Base-by-base conservation (phyloP, 2,329 filamentous ascomycete genomes). In the Alternaria arbusti region DNA sequence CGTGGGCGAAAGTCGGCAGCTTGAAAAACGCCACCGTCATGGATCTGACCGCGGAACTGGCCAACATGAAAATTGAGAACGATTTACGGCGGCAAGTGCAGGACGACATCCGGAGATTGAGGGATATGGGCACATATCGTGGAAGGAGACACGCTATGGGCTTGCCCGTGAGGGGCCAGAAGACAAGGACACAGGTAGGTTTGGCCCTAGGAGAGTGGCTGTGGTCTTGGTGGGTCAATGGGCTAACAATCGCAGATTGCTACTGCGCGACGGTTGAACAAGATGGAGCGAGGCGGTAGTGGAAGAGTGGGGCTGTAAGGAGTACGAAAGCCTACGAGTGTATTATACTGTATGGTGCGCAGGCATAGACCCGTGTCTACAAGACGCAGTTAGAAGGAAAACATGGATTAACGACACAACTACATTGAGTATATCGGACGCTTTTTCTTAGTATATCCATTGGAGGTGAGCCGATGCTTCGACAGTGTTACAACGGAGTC, bases 81-180 rank as follows among this genome's bases (percentile, higher is more conserved):
- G 94, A 98, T 74, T 86, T 96, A 68, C 86, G 89, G 74, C 88
- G 91, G 77, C 84, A 92, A 63, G 82, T 97, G 40, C 86, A 90
- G 74, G 93, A 97, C 54, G 96, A 98, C 76, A 97, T 99, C 71
- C 86, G 86, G 78, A 86, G 95, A 63, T 76, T 99, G 80, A 92
- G 91, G 78, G 94, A 97, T 74, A 97, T 97, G 84, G 94, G 94
- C 54, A 90, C 91, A 5, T 97, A 97, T 78, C 86, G 96, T 57
- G 96, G 96, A 69, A 90, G 92, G 79, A 86, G 96, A 70, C 96
- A 99, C 84, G 95, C 95, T 61, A 94, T 98, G 91, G 89, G 90
- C 64, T 82, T 98, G 83, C 96, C 96, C 5, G 95, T 96, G 57
- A 88, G 96, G 71, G 96, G 96, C 71, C 96, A 99, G 83, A 88